Evolutionary conservation across 1,284 basidiomycete species (phyloP).

Genomic region (Butyriboletus appendiculatus): DNA sequence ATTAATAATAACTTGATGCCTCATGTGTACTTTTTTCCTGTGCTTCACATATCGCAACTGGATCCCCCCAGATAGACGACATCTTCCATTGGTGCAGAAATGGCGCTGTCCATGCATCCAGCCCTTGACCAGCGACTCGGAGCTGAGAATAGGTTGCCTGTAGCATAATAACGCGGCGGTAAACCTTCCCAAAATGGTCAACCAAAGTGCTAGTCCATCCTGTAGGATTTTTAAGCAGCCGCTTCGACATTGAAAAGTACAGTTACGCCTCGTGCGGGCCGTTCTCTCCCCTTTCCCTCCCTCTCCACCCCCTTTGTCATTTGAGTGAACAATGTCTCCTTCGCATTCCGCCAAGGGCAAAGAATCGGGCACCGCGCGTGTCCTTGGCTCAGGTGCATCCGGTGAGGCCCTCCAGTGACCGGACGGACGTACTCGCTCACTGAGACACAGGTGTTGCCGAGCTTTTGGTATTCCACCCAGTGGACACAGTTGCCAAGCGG

Average conservation of each 20-base stretch:
- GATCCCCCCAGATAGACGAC: too few species aligned
- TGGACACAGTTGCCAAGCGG: conserved; percentile 96
- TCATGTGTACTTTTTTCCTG: too few species aligned
- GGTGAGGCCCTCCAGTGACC: conserved; percentile 45
- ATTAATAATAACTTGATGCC: too few species aligned
- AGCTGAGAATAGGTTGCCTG: not conserved
- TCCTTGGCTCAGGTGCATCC: conserved; percentile 91
- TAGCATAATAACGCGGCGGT: conserved; percentile 1
- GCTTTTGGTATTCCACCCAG: conserved; percentile 88
- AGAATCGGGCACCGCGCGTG: conserved; percentile 89
- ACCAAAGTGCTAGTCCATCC: conserved; percentile 6
- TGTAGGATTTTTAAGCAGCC: conserved; percentile 5
- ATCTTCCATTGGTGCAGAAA: conserved; percentile 5
- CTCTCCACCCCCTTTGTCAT: not conserved
- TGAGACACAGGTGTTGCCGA: conserved; percentile 81
- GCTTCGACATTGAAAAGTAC: not conserved
- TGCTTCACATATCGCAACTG: too few species aligned
- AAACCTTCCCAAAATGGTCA: conserved; percentile 11
- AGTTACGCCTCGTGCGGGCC: not conserved
- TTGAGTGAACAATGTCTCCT: conserved; percentile 54
- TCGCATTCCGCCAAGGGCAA: conserved; percentile 61
- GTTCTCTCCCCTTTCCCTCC: not conserved
- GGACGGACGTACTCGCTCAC: not conserved
- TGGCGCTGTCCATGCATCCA: not conserved
- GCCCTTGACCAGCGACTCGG: not conserved